Conservation (phyloP, 495 filamentous ascomycete genomes). For the Arthonia radiata region DNA sequence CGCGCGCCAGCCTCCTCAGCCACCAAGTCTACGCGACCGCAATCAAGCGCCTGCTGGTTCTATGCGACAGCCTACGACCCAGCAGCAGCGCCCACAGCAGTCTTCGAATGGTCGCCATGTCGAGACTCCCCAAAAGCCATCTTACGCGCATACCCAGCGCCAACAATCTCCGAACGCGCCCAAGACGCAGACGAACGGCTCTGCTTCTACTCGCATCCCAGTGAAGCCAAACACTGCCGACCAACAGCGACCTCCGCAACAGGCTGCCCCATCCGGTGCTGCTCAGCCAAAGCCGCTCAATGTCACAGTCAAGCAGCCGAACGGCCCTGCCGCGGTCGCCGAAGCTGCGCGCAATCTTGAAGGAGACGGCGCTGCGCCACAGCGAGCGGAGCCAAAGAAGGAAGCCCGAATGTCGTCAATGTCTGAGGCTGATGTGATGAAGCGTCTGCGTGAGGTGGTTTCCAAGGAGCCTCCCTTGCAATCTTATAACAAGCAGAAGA, state of each 20-base stretch:
- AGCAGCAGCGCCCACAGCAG: constrained; percentile 18
- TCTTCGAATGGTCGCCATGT: no score
- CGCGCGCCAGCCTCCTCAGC: no score
- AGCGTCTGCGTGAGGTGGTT: constrained; percentile 72
- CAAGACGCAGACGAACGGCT: constrained; percentile 3
- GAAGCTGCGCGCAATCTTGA: constrained; percentile 48
- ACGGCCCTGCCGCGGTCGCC: constrained; percentile 21
- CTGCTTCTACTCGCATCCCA: constrained; percentile 7
- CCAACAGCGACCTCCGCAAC: no score
- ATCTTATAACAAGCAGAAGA: constrained; percentile 94
- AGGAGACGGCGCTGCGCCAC: constrained; percentile 42
- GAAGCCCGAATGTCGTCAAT: constrained; percentile 92
- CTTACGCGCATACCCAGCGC: constrained; percentile 6
- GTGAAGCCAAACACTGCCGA: no score
- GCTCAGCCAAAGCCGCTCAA: constrained; percentile 58
- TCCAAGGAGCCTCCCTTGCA: constrained; percentile 77
- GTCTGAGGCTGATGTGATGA: constrained; percentile 93
- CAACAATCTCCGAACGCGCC: constrained; percentile 5
- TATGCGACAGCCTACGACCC: constrained; percentile 32
- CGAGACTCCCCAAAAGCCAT: constrained; percentile 4
- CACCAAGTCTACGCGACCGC: no score
- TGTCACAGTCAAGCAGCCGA: constrained; percentile 52
- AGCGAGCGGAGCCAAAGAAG: constrained; percentile 51
- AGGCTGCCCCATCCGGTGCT: constrained; percentile 13
- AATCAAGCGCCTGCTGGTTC: constrained; percentile 13